Base-by-base conservation (phyloP, 2,329 filamentous ascomycete species). In the Trichothecium roseum region DNA sequence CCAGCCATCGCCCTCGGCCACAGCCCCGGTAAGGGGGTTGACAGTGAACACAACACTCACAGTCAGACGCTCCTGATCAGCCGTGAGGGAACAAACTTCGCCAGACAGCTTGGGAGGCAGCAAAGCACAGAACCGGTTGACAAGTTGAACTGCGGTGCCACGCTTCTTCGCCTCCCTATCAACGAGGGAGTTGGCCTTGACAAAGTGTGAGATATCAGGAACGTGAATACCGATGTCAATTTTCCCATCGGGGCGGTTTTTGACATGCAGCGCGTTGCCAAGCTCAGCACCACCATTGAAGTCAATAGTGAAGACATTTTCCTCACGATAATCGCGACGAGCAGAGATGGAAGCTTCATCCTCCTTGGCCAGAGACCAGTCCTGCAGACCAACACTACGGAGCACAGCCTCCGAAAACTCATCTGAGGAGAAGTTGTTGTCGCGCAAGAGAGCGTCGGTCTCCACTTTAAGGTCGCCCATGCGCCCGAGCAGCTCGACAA, bases 381-480 rank as follows among this genome's bases (percentile, higher is more conserved):
- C 84, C 44, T 94, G 85, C 46, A 87, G 81, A 28, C 85, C 85
- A 44, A 96, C 84, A 53, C 85, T 96, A 57, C 89, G 87, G 44
- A 94, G 66, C 33, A 98, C 91, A 37, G 91, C 89, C 51, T 98
- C 91, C 5, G 89, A 94, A 59, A 98, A 98, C 45, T 96, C 91
- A 52, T 98, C 91, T 0, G 88, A 88, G 12, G 84, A 84, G 54
- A 98, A 98, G 67, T 98, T 98, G 73, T 98, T 98, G 66, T 98
- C 91, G 42, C 91, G 82, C 35, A 98, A 75, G 38, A 98, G 75
- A 39, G 91, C 91, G 64, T 98, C 91, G 3, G 91, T 98, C 64
- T 98, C 91, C 39, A 98, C 89, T 65, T 88, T 94, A 47, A 94
- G 72, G 55, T 98, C 87, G 46, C 91, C 91, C 84, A 96, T 96